Conservation (phyloP, 2,329 filamentous ascomycete species). For the Nemania sp. region DNA sequence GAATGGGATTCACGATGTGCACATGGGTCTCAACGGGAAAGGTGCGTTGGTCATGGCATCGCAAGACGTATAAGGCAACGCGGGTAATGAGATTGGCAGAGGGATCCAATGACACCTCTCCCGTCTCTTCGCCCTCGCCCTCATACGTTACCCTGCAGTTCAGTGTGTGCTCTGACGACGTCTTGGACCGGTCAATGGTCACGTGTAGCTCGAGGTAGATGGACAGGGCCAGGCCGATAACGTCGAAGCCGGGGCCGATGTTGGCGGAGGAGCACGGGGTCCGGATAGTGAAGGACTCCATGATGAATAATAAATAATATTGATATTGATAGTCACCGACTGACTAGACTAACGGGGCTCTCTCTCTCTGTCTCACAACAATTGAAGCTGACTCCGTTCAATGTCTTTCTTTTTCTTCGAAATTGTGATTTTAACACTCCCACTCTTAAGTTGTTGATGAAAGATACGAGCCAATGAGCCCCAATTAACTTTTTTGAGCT, state of each 20-base stretch:
- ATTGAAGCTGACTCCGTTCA: not conserved
- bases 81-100: conserved; percentile 93
- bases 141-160: conserved; percentile 95
- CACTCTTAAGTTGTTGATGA: not conserved
- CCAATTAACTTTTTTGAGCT: not conserved
- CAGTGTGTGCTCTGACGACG: conserved; percentile 69
- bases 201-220: conserved; percentile 93
- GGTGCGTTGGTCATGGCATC: conserved; percentile 86
- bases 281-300: conserved; percentile 77
- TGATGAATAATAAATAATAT: conserved; percentile 46
- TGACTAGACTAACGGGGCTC: too few species aligned
- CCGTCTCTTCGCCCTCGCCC: conserved; percentile 77
- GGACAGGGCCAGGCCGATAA: conserved; percentile 93
- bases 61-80: conserved; percentile 92
- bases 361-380: too few species aligned
- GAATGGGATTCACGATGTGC: conserved; percentile 96
- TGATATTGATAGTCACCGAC: too few species aligned
- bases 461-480: conserved; percentile 10
- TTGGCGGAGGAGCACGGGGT: conserved; percentile 97
- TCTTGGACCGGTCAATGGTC: conserved; percentile 73
- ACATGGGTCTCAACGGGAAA: conserved; percentile 91
- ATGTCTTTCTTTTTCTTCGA: too few species aligned
- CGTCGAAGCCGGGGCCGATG: conserved; percentile 97
- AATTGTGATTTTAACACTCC: not conserved
- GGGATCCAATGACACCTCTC: conserved; percentile 84